Evolutionary conservation across 805 yeast species (phyloP).

Genomic region (Candida germanica): DNA sequence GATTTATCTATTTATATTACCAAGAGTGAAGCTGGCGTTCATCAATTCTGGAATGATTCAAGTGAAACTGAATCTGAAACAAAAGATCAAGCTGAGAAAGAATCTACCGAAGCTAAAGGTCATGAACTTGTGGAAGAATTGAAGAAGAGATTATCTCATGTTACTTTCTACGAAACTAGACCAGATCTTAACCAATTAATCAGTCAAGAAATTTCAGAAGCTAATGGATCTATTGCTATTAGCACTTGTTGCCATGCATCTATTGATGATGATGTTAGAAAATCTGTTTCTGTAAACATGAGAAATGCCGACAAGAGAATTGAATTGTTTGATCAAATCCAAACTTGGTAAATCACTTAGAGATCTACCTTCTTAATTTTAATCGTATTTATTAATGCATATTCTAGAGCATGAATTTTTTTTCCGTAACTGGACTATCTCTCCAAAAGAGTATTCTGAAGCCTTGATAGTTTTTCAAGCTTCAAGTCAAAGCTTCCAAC

Average conservation of each 20-base stretch:
- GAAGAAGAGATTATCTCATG: slow-evolving; percentile 25
- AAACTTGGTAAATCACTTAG: slow-evolving; percentile 30
- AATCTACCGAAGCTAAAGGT: slow-evolving; percentile 5
- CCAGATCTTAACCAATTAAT: slow-evolving; percentile 36
- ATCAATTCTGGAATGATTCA: slow-evolving; percentile 14
- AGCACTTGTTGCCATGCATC: slow-evolving; percentile 49
- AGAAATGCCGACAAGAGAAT: slow-evolving; percentile 25
- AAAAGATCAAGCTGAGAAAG: slow-evolving; percentile 6
- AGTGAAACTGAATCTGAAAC: slow-evolving; percentile 5
- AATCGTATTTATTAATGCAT: no score
- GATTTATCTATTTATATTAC: slow-evolving; percentile 43
- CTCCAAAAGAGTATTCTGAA: no score
- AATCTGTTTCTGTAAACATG: slow-evolving; percentile 25
- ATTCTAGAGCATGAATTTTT: no score
- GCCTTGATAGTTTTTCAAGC: no score
- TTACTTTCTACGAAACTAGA: slow-evolving; percentile 46
- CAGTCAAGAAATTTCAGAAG: slow-evolving; percentile 30
- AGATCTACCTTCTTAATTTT: no score
- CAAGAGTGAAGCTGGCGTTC: slow-evolving; percentile 14
- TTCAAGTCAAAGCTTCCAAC: no score
- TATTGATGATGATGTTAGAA: slow-evolving; percentile 37
- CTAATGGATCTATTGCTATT: slow-evolving; percentile 42
- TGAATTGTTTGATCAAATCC: slow-evolving; percentile 36
- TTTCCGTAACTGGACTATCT: no score
- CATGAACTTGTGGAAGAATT: slow-evolving; percentile 9